A percentile compares a stretch with the other conserved stretches of the same genome.
phyloP scores from a whole-genome alignment of 345 rosid species.

The Mangifera indica region DNA sequence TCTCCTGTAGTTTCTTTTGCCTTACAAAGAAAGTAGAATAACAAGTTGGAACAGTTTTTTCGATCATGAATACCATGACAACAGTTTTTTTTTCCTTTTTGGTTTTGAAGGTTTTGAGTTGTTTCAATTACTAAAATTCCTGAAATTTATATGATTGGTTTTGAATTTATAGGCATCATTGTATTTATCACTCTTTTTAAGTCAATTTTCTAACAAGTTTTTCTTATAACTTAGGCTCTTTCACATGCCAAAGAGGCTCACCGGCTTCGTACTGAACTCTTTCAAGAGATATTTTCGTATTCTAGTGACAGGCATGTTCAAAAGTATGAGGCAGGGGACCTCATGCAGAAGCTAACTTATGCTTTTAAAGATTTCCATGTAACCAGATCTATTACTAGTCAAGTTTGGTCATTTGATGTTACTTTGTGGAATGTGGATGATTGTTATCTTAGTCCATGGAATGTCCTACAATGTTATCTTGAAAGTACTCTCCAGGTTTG shows the following conservation, averaged over 20 bases:
- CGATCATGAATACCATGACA: not conserved
- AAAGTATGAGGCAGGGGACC: constrained; percentile 43
- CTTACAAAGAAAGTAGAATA: not conserved
- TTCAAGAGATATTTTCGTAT: constrained; percentile 67
- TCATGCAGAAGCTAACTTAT: constrained; percentile 36
- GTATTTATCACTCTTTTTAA: not conserved
- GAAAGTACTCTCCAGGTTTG: constrained; percentile 93
- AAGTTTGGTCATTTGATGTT: constrained; percentile 53
- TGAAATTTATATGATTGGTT: not conserved
- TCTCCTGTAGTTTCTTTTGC: not conserved
- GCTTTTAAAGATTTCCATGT: constrained; percentile 45
- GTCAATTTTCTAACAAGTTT: constrained; percentile 6
- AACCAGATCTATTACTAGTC: constrained; percentile 44
- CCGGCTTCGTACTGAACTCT: constrained; percentile 62
- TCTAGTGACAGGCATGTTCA: constrained; percentile 53
- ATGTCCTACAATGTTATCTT: constrained; percentile 74
- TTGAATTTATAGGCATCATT: constrained; percentile 1
- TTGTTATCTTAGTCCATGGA: constrained; percentile 83
- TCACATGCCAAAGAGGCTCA: constrained; percentile 75
- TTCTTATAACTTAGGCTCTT: constrained; percentile 59
- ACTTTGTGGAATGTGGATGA: constrained; percentile 42
- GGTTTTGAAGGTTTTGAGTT: not conserved
- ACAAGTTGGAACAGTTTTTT: not conserved
- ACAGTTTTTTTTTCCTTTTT: not conserved
- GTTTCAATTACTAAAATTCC: not conserved